phyloP scores from a whole-genome alignment of 2,329 filamentous ascomycete species.

The Zasmidium cellare region DNA sequence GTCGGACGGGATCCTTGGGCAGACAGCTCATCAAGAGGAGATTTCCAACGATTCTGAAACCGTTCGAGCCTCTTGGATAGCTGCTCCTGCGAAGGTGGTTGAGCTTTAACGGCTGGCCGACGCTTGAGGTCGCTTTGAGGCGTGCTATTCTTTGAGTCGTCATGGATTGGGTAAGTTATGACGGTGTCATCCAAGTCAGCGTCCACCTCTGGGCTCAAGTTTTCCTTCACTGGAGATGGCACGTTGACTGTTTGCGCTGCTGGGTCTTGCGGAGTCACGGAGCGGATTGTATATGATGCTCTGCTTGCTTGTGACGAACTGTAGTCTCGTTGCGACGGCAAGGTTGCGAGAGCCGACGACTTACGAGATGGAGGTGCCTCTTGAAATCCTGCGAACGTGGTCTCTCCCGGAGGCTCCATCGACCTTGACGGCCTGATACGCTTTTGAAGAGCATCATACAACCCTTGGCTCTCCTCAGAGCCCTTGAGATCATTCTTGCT shows the following conservation, averaged over 20 bases:
- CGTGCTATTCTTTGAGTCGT: conserved; percentile 9
- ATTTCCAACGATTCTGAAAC: conserved; percentile 44
- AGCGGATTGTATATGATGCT: conserved; percentile 24
- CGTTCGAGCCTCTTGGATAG: conserved; percentile 40
- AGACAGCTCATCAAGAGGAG: conserved; percentile 38
- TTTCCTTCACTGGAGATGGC: conserved; percentile 29
- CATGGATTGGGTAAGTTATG: conserved; percentile 5
- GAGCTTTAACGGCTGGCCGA: conserved; percentile 22
- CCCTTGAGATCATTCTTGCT: conserved; percentile 29
- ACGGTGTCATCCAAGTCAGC: conserved; percentile 9
- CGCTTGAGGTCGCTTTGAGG: conserved; percentile 22
- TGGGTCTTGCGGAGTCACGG: conserved; percentile 27
- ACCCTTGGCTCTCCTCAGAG: conserved; percentile 56
- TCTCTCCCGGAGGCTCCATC: conserved; percentile 4
- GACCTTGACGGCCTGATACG: conserved; percentile 47
- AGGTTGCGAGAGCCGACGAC: conserved; percentile 10
- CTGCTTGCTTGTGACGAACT: conserved; percentile 5
- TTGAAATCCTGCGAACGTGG: background rate
- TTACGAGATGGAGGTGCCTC: background rate
- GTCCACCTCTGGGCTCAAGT: conserved; percentile 19
- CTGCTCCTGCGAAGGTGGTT: conserved; percentile 39
- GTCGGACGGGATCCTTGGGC: conserved; percentile 33
- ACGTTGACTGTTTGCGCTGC: conserved; percentile 15
- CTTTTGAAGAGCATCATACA: conserved; percentile 60
- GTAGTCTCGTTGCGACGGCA: conserved; percentile 23